These are phyloP conservation scores for Scorias spongiosa DNA, from an alignment of 2,329 filamentous ascomycete species.

Conservation along the genomic window DNA sequence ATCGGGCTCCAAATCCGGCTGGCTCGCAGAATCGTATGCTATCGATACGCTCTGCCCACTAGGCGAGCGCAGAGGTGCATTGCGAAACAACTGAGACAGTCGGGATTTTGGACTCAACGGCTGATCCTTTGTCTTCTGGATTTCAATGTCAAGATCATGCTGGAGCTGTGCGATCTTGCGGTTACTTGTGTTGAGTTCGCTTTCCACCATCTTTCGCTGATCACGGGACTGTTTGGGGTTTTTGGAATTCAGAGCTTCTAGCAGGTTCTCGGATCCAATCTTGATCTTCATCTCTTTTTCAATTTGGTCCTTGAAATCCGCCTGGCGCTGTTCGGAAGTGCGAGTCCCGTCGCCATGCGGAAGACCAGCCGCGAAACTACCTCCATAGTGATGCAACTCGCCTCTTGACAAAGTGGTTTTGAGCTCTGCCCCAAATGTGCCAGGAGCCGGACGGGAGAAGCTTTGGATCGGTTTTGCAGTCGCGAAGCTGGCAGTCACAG, in stretches of 20 bases:
- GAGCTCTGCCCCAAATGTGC: constrained; percentile 81
- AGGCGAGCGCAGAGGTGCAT: constrained; percentile 39
- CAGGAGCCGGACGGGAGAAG: constrained; percentile 47
- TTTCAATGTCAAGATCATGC: constrained; percentile 43
- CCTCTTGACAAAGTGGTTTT: constrained; percentile 55
- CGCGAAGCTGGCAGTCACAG: constrained; percentile 35
- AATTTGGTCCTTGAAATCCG: constrained; percentile 64
- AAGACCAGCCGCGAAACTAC: constrained; percentile 36
- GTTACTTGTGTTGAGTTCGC: constrained; percentile 82
- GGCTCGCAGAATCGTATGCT: constrained; percentile 33
- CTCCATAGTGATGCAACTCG: constrained; percentile 37
- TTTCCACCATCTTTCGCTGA: constrained; percentile 43
- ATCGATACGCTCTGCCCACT: constrained; percentile 24
- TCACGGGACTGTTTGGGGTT: constrained; percentile 89
- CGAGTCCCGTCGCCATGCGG: constrained; percentile 42
- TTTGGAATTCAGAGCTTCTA: constrained; percentile 86
- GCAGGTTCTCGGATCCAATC: constrained; percentile 90
- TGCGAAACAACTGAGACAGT: constrained; percentile 42
- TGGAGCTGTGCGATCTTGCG: constrained; percentile 47
- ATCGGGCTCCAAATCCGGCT: constrained; percentile 45
- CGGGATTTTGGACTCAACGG: constrained; percentile 32
- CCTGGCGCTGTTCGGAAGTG: constrained; percentile 57
- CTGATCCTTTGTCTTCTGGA: constrained; percentile 41
- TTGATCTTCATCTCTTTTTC: constrained; percentile 97
- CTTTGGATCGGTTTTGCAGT: constrained; percentile 40